A percentile compares a stretch with the other conserved stretches of the same genome.
phyloP scores from a whole-genome alignment of 176 grass and related monocot genomes.

The Triticum monococcum region DNA sequence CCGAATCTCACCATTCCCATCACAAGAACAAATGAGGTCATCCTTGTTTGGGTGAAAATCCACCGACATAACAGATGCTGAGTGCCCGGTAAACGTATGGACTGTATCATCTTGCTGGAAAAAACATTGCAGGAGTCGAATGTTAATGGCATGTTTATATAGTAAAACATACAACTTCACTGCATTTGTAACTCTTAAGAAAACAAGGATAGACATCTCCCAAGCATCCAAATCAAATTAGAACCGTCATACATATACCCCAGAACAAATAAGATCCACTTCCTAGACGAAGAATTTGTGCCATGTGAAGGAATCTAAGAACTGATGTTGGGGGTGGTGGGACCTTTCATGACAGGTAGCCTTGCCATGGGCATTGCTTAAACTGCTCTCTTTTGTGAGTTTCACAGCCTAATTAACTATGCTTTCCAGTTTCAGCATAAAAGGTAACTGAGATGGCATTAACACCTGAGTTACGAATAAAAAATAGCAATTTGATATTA shows the following conservation, averaged over 20 bases:
- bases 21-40: conserved; percentile 90
- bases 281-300: conserved; percentile 10
- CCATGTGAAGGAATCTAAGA: conserved; percentile 1
- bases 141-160: background rate
- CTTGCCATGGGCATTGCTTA: background rate
- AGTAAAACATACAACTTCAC: background rate
- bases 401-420: conserved; percentile 12
- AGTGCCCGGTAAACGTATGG: conserved; percentile 84
- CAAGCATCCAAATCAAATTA: conserved; percentile 3
- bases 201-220: background rate
- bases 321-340: background rate
- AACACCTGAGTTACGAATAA: background rate
- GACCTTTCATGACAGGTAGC: conserved; percentile 3
- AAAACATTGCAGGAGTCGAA: background rate
- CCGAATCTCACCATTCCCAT: conserved; percentile 76
- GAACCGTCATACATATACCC: background rate
- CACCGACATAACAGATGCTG: conserved; percentile 78
- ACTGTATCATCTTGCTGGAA: conserved; percentile 65
- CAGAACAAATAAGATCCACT: conserved; percentile 8
- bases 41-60: conserved; percentile 98
- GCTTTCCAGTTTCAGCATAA: background rate
- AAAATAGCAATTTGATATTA: conserved; percentile 8
- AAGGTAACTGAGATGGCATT: background rate
- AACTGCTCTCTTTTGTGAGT: background rate
- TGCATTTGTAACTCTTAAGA: background rate